Conservation (phyloP, 306 rosid genomes). For the Trifolium repens region DNA sequence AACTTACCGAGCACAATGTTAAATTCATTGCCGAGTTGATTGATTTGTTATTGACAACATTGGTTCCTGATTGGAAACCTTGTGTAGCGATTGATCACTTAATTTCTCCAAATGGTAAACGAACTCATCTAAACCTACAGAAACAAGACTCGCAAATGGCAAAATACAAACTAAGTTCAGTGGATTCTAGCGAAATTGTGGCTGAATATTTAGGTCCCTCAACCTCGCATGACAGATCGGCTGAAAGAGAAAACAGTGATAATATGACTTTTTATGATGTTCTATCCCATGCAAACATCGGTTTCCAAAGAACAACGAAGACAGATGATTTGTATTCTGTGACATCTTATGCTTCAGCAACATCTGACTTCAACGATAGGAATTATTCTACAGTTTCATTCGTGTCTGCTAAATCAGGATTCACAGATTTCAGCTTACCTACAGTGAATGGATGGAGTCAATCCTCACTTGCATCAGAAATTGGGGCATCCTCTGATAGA, state of each 20-base stretch:
- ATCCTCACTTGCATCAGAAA: conserved; percentile 36
- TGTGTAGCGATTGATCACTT: conserved; percentile 31
- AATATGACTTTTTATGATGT: conserved; percentile 17
- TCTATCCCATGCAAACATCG: conserved; percentile 33
- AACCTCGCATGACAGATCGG: not conserved
- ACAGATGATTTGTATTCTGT: conserved; percentile 39
- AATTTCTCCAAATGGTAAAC: conserved; percentile 24
- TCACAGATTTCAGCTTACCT: conserved; percentile 35
- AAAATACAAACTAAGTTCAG: not conserved
- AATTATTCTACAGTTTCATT: conserved; percentile 41
- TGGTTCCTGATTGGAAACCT: conserved; percentile 33
- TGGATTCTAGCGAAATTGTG: not conserved
- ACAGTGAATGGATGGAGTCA: conserved; percentile 23
- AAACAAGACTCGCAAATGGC: not conserved
- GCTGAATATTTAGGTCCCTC: conserved; percentile 8
- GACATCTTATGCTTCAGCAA: conserved; percentile 44
- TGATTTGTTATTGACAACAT: conserved; percentile 15
- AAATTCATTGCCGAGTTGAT: conserved; percentile 23
- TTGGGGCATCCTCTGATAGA: not conserved
- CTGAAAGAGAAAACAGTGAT: conserved; percentile 22
- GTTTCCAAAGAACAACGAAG: conserved; percentile 20
- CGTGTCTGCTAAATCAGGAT: conserved; percentile 41
- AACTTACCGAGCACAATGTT: conserved; percentile 21
- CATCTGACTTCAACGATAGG: conserved; percentile 28
- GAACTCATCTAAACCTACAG: not conserved